Base-by-base conservation (phyloP, 2,329 filamentous ascomycete species). In the Diaporthe citri region DNA sequence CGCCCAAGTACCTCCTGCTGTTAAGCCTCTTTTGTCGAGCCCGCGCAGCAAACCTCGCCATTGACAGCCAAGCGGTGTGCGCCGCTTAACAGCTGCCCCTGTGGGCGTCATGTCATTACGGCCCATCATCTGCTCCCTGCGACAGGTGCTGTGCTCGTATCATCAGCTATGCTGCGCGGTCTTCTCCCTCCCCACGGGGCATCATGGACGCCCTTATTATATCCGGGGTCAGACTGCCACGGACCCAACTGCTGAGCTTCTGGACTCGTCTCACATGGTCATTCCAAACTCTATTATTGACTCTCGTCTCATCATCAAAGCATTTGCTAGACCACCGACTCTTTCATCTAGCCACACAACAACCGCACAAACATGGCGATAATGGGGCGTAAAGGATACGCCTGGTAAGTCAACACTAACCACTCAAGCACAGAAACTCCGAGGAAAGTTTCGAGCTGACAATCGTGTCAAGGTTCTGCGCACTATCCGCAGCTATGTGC, bases 401-500 rank as follows among this genome's bases (percentile, higher is more conserved):
- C 75, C 28, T 76, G 75, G 74, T 76, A 56, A 55, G 72, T 51
- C 43, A 34, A 43, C n/a, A 48, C 22, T 56, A 28, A n/a, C 9
- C 25, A n/a, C 9, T 34, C 25, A 52, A 31, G 5, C 25, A 34
- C 15, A 28, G 25, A 43, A 15, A 55, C 22, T 20, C n/a, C 1
- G 12, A 31, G 17, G 48, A 1, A 31, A 28, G 2, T 12, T 1
- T 72, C 1, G n/a, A n/a, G 43, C 51, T 72, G 13, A 74, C 31
- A 20, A 15, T n/a, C 0, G 1, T 62, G 5, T 64, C 25, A 72
- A 89, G 90, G 91, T 93, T 92, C 84, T 90, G 93, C 78, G 92
- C 91, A 75, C 85, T 93, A 67, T 90, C 93, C 78, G 92, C 92
- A 74, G 92, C 93, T 79, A 90, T 91, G 81, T 93, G 91, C 82